Evolutionary conservation across 768 basidiomycete species (phyloP).

Genomic region (Boletus speciosus): DNA sequence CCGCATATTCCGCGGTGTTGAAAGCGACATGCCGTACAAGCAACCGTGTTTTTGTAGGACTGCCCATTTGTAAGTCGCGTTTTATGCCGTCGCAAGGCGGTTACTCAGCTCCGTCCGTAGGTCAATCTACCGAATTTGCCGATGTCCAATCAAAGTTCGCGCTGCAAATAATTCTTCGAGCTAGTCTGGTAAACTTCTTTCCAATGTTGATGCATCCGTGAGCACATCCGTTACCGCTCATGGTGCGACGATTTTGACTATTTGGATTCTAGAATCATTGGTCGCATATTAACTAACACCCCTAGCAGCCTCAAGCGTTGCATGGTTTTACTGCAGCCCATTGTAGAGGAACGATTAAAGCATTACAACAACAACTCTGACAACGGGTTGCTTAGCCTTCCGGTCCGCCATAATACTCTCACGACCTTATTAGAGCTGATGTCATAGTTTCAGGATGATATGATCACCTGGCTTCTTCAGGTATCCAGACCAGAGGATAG

Average conservation of each 20-base stretch:
- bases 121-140: conserved; percentile 36
- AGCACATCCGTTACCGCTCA: conserved; percentile 9
- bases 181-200: conserved; percentile 32
- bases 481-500: conserved; percentile 25
- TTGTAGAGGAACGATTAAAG: conserved; percentile 33
- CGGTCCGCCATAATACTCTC: conserved; percentile 25
- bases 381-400: conserved; percentile 26
- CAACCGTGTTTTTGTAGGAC: conserved; percentile 42
- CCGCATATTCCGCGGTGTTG: conserved; percentile 27
- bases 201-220: conserved; percentile 36
- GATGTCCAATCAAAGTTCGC: conserved; percentile 34
- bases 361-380: conserved; percentile 24
- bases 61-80: conserved; percentile 33
- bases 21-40: conserved; percentile 35
- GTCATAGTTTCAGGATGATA: conserved; percentile 30
- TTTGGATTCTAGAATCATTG: conserved; percentile 26
- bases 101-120: conserved; percentile 22
- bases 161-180: conserved; percentile 30
- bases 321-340: conserved; percentile 28
- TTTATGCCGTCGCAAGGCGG: neutral
- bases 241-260: conserved; percentile 14
- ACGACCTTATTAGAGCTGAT: conserved; percentile 4
- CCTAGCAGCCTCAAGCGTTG: conserved; percentile 29
- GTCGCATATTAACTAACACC: conserved; percentile 32
- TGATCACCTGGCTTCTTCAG: conserved; percentile 42